Conservation (phyloP, 352 stramenopile genomes). For the Globisporangium apiculatum region DNA sequence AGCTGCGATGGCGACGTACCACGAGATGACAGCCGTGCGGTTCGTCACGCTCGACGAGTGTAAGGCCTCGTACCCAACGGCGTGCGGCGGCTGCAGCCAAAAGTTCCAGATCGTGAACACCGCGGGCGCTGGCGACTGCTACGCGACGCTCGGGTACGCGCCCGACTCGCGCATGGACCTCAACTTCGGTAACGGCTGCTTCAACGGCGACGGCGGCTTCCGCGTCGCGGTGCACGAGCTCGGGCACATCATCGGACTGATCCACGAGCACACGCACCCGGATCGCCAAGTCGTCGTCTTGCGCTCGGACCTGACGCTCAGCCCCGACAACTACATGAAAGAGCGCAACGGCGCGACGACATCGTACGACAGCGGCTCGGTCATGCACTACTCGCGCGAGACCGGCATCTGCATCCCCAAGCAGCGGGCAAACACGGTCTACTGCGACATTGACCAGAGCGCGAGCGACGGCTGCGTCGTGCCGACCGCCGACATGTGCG, state of each 20-base stretch:
- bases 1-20: slow-evolving; percentile 30
- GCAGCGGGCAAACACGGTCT: slow-evolving; percentile 14
- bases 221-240: slow-evolving; percentile 36
- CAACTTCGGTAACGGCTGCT: slow-evolving; percentile 36
- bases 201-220: slow-evolving; percentile 31
- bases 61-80: slow-evolving; percentile 16
- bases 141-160: slow-evolving; percentile 33
- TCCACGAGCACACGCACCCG: slow-evolving; percentile 44
- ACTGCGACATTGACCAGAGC: slow-evolving; percentile 35
- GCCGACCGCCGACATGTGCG: slow-evolving; percentile 14
- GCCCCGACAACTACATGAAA: slow-evolving; percentile 46
- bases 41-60: slow-evolving; percentile 32
- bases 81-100: slow-evolving; percentile 35
- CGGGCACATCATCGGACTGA: slow-evolving; percentile 32
- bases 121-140: slow-evolving; percentile 24
- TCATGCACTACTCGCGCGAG: slow-evolving; percentile 41
- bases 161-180: slow-evolving; percentile 29
- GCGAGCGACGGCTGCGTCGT: slow-evolving; percentile 16
- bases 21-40: slow-evolving; percentile 22
- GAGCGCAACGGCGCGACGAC: slow-evolving; percentile 19
- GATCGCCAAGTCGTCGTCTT: slow-evolving; percentile 36
- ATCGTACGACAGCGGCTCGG: slow-evolving; percentile 25
- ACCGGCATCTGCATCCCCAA: slow-evolving; percentile 34
- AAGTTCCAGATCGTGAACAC: slow-evolving; percentile 25
- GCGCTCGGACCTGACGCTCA: slow-evolving; percentile 31